phyloP scores from a whole-genome alignment of 2,329 filamentous ascomycete species.

The Phyllosticta paracitricarpa region DNA sequence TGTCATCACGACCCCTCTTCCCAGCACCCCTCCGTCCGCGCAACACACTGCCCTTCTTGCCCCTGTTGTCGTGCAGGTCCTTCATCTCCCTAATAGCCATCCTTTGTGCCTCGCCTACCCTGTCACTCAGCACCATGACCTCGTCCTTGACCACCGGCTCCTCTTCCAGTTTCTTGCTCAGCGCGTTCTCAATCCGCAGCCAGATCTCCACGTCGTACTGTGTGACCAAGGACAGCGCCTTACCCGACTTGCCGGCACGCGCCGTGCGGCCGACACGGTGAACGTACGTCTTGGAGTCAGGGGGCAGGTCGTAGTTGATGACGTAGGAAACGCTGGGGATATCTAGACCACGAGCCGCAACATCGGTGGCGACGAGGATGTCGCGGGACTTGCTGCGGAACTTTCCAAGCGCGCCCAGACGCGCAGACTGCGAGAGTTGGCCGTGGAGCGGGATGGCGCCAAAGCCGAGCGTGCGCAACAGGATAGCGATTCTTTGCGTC shows the following conservation, averaged over 20 bases:
- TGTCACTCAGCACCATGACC: conserved; percentile 67
- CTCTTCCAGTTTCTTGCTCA: conserved; percentile 66
- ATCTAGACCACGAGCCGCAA: conserved; percentile 86
- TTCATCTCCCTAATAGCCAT: conserved; percentile 75
- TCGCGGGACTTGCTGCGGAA: conserved; percentile 73
- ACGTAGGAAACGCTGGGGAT: conserved; percentile 87
- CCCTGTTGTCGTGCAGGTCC: conserved; percentile 59
- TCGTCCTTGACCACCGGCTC: conserved; percentile 68
- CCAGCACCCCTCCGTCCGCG: conserved; percentile 43
- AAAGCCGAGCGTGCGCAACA: conserved; percentile 77
- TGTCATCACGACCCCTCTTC: conserved; percentile 49
- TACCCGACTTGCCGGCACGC: conserved; percentile 73
- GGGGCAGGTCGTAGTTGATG: conserved; percentile 74
- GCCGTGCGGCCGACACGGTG: conserved; percentile 84
- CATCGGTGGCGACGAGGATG: conserved; percentile 85
- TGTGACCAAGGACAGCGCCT: conserved; percentile 71
- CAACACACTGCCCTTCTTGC: conserved; percentile 35
- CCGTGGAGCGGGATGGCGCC: conserved; percentile 88
- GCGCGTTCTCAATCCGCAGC: conserved; percentile 68
- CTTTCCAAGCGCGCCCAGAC: conserved; percentile 80
- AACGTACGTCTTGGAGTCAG: conserved; percentile 82
- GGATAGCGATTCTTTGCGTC: conserved; percentile 71
- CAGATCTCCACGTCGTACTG: conserved; percentile 82
- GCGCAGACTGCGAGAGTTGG: conserved; percentile 77
- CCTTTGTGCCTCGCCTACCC: conserved; percentile 76